These are phyloP conservation scores for Malassezia arunalokei DNA, from an alignment of 1,284 basidiomycete genomes.

Conservation along the genomic window DNA sequence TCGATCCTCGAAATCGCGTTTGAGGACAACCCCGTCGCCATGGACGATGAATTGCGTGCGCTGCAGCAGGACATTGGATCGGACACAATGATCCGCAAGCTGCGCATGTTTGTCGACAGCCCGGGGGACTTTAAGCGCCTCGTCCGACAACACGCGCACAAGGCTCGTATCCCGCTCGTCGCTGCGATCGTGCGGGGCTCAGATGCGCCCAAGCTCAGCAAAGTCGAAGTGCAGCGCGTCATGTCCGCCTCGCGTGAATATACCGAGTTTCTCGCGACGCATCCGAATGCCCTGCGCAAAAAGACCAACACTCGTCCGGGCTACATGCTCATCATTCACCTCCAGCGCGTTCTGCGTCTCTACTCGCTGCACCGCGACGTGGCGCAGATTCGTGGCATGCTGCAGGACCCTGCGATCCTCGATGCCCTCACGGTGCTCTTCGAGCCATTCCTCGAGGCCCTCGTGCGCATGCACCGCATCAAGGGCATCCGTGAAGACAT, in stretches of 20 bases:
- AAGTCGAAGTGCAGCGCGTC: slow-evolving; percentile 35
- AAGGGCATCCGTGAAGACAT: slow-evolving; percentile 26
- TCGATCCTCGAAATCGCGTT: slow-evolving; percentile 31
- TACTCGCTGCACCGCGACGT: slow-evolving; percentile 38
- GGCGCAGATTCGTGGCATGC: slow-evolving; percentile 35
- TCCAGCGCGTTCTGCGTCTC: slow-evolving; percentile 34
- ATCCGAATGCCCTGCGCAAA: slow-evolving; percentile 26
- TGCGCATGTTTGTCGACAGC: slow-evolving; percentile 32
- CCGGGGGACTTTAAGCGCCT: slow-evolving; percentile 39
- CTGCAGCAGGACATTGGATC: slow-evolving; percentile 28
- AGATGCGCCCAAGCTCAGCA: slow-evolving; percentile 38
- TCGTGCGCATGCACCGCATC: slow-evolving; percentile 29
- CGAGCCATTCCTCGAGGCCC: slow-evolving; percentile 33
- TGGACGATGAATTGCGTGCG: slow-evolving; percentile 31
- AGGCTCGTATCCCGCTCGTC: slow-evolving; percentile 37
- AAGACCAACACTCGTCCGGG: slow-evolving; percentile 31
- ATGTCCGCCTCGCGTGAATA: slow-evolving; percentile 33
- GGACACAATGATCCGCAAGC: slow-evolving; percentile 37
- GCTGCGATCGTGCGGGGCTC: slow-evolving; percentile 40
- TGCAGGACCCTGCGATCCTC: slow-evolving; percentile 30
- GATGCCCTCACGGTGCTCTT: slow-evolving; percentile 26
- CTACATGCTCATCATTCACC: slow-evolving; percentile 28
- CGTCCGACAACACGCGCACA: slow-evolving; percentile 33
- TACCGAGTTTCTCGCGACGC: slow-evolving; percentile 28
- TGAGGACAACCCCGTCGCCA: slow-evolving; percentile 34